Base-by-base conservation (phyloP, 2,329 filamentous ascomycete genomes). In the Corniculantispora saksenae region DNA sequence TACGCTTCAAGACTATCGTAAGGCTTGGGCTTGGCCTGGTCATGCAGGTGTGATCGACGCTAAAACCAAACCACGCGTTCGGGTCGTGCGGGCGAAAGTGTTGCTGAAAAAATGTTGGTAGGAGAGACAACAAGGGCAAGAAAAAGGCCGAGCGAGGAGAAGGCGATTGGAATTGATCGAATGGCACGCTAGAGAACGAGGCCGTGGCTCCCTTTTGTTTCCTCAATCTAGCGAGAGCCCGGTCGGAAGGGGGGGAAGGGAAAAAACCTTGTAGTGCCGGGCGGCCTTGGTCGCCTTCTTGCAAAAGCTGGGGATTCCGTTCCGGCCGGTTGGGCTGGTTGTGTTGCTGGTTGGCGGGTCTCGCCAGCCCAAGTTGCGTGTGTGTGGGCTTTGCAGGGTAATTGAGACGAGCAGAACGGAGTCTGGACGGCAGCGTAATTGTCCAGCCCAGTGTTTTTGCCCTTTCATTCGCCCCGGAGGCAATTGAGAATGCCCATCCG, bases 41-140 rank as follows among this genome's bases (percentile, higher is more conserved):
- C 57, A 64, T 64, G 54, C 51, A 64, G 43, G 61, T 38, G 17
- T 38, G 65, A 66, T 66, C 64, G 64, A 66, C 64, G 64, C 64
- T 66, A 62, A n/a, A n/a, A 54, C 43, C 25, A 55, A 51, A 55
- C 59, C 64, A 57, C 59, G 64, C 64, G 59, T 43, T 63, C 64
- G 64, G 59, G 64, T 62, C 45, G 50, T 45, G 48, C 58, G 64
- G 64, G 48, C 47, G 45, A 32, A n/a, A 53, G 25, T 32, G 35
- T 32, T 58, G 45, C 35, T 38, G 23, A 9, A 45, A 32, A 58
- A 43, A 66, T 69, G 59, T 68, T 63, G 45, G n/a, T n/a, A n/a
- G 66, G 56, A 35, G 48, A 57, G 51, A 63, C 38, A 32, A 19
- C 32, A 63, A 32, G 43, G 45, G 61, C 21, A 69, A 66, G 21